Base-by-base conservation (phyloP, 2,329 filamentous ascomycete genomes). In the Epichloe gansuensis region DNA sequence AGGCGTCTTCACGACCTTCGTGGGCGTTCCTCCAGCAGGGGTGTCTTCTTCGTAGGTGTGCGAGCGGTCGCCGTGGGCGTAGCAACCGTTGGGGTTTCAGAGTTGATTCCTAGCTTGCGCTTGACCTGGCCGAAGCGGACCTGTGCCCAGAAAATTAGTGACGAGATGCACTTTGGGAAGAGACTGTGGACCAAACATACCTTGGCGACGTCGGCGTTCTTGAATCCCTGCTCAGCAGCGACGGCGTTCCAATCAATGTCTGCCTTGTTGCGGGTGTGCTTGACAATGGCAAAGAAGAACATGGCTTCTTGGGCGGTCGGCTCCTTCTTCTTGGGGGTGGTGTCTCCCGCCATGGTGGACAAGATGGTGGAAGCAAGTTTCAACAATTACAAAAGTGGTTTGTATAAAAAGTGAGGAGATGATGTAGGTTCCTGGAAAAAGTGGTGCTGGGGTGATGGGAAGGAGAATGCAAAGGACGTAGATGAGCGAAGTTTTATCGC, bases 51-150 rank as follows among this genome's bases (percentile, higher is more conserved):
- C 55, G 35, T 58, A 53, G 51, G 52, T 2, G 55, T 48, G 5
- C 57, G 58, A 41, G 42, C 12, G 3, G 51, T 11, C 9, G 55
- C 42, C 13, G 55, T 51, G 2, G 57, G 55, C 5, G 51, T 42
- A 11, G 43, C 34, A 6, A 17, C 35, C 5, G n/a, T 12, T 12
- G 55, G 42, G 2, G 57, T 46, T 5, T 67, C 64, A 54, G 60
- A 61, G 39, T 59, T 60, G 42, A 74, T 65, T 3, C 69, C 69
- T 0, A 73, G 64, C 62, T 76, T 75, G 46, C 67, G 65, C 62
- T 73, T 77, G 55, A 78, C 70, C 54, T 78, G 74, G 3, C 72
- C 68, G 53, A 73, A 79, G 46, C 76, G 73, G 41, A 71, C 68
- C 67, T 74, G 39, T 34, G 37, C 8, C 9, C 5, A 34, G 35